A percentile compares a stretch with the other conserved stretches of the same genome.
Evolutionary conservation across 2,329 filamentous ascomycete genomes (phyloP).

Genomic region (Nothopassalora personata): DNA sequence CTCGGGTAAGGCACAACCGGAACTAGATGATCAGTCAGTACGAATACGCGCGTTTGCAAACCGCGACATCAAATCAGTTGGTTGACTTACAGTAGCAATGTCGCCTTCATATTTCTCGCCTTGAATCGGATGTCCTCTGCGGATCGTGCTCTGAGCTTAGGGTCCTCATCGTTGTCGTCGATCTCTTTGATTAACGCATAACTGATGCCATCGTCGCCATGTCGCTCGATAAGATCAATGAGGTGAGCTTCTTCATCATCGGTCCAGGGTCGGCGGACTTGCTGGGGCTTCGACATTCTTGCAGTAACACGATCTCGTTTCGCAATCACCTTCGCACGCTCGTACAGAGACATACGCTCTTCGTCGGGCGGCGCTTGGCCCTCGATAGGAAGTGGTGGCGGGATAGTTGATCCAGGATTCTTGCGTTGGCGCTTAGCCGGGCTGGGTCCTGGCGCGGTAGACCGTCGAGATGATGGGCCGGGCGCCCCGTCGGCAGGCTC

Average conservation of each 20-base stretch:
- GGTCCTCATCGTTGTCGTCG: slow-evolving; percentile 23
- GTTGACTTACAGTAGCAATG: slow-evolving; percentile 39
- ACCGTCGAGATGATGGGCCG: slow-evolving; percentile 4
- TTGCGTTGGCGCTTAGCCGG: slow-evolving; percentile 25
- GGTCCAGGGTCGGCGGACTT: slow-evolving; percentile 33
- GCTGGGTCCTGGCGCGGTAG: slow-evolving; percentile 3
- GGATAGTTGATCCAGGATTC: slow-evolving; percentile 30
- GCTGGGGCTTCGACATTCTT: slow-evolving; percentile 11
- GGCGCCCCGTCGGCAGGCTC: slow-evolving; percentile 2
- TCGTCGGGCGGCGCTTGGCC: slow-evolving; percentile 7
- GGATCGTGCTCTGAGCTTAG: slow-evolving; percentile 35
- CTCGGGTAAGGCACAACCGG: slow-evolving; percentile 34
- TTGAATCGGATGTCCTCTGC: slow-evolving; percentile 46
- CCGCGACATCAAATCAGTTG: not conserved
- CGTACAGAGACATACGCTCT: slow-evolving; percentile 7
- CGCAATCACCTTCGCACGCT: slow-evolving; percentile 20
- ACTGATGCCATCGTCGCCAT: slow-evolving; percentile 35
- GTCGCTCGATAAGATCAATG: slow-evolving; percentile 44
- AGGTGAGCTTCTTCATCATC: slow-evolving; percentile 39
- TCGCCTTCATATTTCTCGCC: slow-evolving; percentile 50
- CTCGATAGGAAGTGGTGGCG: slow-evolving; percentile 16
- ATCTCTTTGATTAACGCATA: slow-evolving; percentile 45
- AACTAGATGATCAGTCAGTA: slow-evolving; percentile 23
- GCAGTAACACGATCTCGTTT: slow-evolving; percentile 19
- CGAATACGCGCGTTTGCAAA: not conserved